These are phyloP conservation scores for Pythium utonaiense DNA, from an alignment of 352 stramenopile species.

Conservation along the genomic window DNA sequence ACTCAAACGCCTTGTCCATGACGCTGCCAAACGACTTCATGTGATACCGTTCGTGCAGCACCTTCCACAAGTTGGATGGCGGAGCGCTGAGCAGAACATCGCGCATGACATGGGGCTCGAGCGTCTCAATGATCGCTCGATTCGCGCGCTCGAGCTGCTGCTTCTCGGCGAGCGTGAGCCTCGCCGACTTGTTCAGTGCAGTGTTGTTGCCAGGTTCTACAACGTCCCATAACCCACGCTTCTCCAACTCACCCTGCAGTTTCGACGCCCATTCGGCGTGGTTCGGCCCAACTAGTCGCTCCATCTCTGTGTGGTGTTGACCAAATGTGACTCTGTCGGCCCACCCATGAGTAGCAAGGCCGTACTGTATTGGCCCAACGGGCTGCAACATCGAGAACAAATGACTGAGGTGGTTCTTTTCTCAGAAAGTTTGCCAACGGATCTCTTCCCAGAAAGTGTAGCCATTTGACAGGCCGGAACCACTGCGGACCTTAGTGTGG, in stretches of 20 bases:
- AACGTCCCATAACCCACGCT: constrained; percentile 6
- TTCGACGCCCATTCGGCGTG: constrained; percentile 5
- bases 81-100: constrained; percentile 18
- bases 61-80: constrained; percentile 19
- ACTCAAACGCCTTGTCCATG: constrained; percentile 25
- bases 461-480: too few relatives aligned
- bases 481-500: not conserved
- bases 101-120: constrained; percentile 22
- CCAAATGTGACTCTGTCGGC: not conserved
- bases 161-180: not conserved
- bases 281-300: constrained; percentile 12
- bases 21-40: constrained; percentile 14
- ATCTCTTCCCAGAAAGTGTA: constrained; percentile 1
- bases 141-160: constrained; percentile 3
- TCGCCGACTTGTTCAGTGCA: not conserved
- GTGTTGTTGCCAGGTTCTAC: constrained; percentile 4
- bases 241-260: constrained; percentile 4
- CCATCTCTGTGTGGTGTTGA: not conserved
- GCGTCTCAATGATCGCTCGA: constrained; percentile 13
- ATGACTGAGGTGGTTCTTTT: not conserved
- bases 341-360: not conserved
- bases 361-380: not conserved
- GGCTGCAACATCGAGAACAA: too few relatives aligned
- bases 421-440: constrained; percentile 1
- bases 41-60: constrained; percentile 12